Percentiles rank a stretch among this genome's conserved stretches.
Conservation (phyloP, 495 filamentous ascomycete genomes). For the Tuber umbilicatum region DNA sequence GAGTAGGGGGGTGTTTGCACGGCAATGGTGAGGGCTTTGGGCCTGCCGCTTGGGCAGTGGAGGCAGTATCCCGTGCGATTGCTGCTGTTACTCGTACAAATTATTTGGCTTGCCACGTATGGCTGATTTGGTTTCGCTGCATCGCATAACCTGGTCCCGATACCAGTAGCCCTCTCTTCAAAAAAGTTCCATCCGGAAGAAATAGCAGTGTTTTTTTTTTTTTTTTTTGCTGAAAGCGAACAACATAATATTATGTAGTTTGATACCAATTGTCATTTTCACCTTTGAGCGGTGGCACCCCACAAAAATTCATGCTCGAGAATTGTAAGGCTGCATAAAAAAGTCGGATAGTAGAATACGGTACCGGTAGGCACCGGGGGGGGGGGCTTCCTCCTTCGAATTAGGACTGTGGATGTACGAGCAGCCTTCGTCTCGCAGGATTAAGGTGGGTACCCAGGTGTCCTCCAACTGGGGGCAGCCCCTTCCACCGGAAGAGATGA, state of each 20-base stretch:
- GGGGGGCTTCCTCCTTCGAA: too few relatives aligned
- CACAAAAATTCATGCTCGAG: too few relatives aligned
- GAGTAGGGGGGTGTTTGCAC: neutral
- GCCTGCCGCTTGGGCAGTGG: neutral
- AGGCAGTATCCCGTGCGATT: neutral
- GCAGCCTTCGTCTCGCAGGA: too few relatives aligned
- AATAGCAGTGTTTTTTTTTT: neutral
- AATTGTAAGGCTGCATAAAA: neutral
- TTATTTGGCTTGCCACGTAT: neutral
- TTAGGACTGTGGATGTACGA: too few relatives aligned
- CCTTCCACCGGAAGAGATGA: too few relatives aligned
- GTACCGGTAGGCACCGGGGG: too few relatives aligned
- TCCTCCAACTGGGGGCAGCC: too few relatives aligned
- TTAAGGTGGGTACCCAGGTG: too few relatives aligned
- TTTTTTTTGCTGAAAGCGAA: too few relatives aligned
- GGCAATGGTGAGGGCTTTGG: neutral
- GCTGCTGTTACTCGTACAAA: neutral
- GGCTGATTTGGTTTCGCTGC: neutral
- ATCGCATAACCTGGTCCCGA: neutral
- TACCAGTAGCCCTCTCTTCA: neutral
- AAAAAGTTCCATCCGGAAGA: neutral
- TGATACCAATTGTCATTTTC: neutral
- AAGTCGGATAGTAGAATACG: neutral
- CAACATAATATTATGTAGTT: too few relatives aligned
- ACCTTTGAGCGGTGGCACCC: too few relatives aligned